Evolutionary conservation across 441 rosid genomes (phyloP).

Genomic region (Populus hybrid): DNA sequence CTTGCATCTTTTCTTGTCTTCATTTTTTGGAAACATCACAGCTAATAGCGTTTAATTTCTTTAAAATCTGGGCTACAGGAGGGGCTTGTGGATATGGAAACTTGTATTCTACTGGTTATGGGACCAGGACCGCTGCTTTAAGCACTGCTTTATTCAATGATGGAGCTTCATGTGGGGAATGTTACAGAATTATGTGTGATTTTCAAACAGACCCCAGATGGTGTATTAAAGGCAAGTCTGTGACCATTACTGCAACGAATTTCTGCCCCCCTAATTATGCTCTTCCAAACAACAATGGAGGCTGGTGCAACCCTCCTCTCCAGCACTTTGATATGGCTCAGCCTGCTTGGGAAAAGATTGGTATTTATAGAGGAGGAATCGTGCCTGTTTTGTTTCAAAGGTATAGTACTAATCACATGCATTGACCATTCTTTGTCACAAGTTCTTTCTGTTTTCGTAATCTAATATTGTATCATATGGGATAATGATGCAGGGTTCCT

Average conservation of each 20-base stretch:
- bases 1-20: not conserved
- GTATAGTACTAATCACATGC: constrained; percentile 14
- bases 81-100: constrained; percentile 77
- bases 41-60: not conserved
- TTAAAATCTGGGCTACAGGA: constrained; percentile 28
- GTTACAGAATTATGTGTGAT: constrained; percentile 58
- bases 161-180: constrained; percentile 66
- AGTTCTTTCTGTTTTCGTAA: not conserved
- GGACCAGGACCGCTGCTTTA: constrained; percentile 64
- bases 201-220: constrained; percentile 43
- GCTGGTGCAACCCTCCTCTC: constrained; percentile 67
- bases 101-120: constrained; percentile 63
- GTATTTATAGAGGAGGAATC: constrained; percentile 58
- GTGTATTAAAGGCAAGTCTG: constrained; percentile 58
- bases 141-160: constrained; percentile 67
- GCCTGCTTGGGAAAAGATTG: constrained; percentile 55
- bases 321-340: constrained; percentile 58
- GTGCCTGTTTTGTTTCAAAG: constrained; percentile 53
- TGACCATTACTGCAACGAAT: constrained; percentile 57
- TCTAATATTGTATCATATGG: not conserved
- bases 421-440: not conserved
- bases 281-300: constrained; percentile 51
- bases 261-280: constrained; percentile 79
- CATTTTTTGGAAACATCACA: not conserved
- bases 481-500: constrained; percentile 43